These are phyloP conservation scores for Escovopsis weberi DNA, from an alignment of 2,329 filamentous ascomycete species.

Conservation along the genomic window DNA sequence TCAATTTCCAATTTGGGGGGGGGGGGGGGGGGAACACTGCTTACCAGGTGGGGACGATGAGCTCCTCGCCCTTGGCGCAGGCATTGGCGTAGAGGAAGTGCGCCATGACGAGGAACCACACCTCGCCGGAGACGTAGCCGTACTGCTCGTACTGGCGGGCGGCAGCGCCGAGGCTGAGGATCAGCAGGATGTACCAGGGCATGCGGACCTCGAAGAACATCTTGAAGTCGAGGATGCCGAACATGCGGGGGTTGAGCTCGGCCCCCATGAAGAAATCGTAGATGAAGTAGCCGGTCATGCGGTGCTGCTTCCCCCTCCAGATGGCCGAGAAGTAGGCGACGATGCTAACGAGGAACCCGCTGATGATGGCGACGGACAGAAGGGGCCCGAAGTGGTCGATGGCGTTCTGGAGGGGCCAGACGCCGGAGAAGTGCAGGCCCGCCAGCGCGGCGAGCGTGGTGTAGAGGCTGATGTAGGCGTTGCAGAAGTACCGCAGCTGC, in stretches of 20 bases:
- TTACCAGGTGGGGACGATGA: conserved; percentile 70
- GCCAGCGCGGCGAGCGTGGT: conserved; percentile 59
- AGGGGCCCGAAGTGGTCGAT: conserved; percentile 92
- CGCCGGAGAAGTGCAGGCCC: conserved; percentile 63
- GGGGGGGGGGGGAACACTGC: conserved; percentile 1
- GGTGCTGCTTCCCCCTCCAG: conserved; percentile 66
- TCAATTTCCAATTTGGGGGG: no score
- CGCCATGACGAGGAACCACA: conserved; percentile 71
- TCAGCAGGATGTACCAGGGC: conserved; percentile 82
- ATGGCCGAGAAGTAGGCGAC: conserved; percentile 79
- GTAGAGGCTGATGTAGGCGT: conserved; percentile 76
- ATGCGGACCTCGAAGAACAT: conserved; percentile 93
- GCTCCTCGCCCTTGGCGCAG: conserved; percentile 82
- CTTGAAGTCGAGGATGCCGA: conserved; percentile 76
- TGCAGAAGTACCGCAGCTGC: conserved; percentile 91
- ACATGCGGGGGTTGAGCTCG: conserved; percentile 62
- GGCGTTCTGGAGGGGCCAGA: conserved; percentile 82
- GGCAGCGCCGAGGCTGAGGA: conserved; percentile 61
- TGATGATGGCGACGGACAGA: conserved; percentile 83
- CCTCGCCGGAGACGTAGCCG: conserved; percentile 76
- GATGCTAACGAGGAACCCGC: conserved; percentile 70
- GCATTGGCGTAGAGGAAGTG: conserved; percentile 89
- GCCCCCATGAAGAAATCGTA: conserved; percentile 91
- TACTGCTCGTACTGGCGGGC: conserved; percentile 73
- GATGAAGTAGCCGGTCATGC: conserved; percentile 78